Conservation (phyloP, 805 yeast genomes). For the Starmerella scarabaei region DNA sequence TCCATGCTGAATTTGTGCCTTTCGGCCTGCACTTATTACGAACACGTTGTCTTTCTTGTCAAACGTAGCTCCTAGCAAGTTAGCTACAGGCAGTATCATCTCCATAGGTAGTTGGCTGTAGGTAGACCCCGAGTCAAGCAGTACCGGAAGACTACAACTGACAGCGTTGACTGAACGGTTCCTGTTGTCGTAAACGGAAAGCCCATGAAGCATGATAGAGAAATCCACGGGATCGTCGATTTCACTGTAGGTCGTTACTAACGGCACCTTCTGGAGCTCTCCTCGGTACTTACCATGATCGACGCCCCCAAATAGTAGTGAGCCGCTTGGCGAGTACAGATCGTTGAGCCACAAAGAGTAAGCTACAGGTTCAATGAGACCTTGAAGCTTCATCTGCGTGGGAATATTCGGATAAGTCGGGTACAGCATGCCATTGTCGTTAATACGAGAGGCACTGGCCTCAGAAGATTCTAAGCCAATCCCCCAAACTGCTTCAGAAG, state of each 20-base stretch:
- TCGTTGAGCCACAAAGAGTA: conserved; percentile 36
- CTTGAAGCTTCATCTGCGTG: conserved; percentile 28
- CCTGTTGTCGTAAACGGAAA: conserved; percentile 4
- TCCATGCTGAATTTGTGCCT: conserved; percentile 1
- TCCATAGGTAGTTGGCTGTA: conserved; percentile 33
- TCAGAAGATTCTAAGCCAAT: conserved; percentile 28
- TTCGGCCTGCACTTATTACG: conserved; percentile 1
- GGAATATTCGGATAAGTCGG: conserved; percentile 27
- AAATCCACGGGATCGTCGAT: conserved; percentile 15
- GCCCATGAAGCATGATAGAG: conserved; percentile 19
- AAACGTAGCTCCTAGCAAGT: conserved; percentile 10
- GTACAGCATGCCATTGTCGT: conserved; percentile 7
- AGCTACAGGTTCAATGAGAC: conserved; percentile 31
- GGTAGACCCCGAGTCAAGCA: conserved; percentile 45
- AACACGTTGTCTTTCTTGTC: conserved; percentile 6
- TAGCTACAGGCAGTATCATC: conserved; percentile 9
- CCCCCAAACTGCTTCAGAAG: conserved; percentile 43
- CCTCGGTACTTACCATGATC: conserved; percentile 32
- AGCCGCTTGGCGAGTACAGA: conserved; percentile 25
- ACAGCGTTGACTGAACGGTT: conserved; percentile 1
- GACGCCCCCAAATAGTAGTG: conserved; percentile 32
- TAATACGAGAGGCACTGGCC: conserved; percentile 23
- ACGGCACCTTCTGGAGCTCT: conserved; percentile 26
- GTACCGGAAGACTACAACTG: conserved; percentile 12
- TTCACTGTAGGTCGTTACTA: conserved; percentile 25